These are phyloP conservation scores for Daldinia sp. DNA, from an alignment of 2,329 filamentous ascomycete genomes.

Conservation along the genomic window DNA sequence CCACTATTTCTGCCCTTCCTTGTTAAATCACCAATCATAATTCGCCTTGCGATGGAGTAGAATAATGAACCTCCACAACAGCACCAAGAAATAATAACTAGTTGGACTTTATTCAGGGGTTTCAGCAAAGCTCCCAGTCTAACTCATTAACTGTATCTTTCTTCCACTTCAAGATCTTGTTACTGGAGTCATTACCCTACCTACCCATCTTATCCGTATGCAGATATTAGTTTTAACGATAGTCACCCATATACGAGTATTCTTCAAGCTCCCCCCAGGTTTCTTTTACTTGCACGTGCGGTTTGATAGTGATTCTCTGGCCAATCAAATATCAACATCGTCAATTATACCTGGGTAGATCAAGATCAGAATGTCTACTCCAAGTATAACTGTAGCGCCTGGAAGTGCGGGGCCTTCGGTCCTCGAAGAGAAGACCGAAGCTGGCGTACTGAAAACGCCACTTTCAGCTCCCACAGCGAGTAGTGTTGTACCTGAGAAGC, in stretches of 20 bases:
- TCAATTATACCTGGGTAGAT: not conserved
- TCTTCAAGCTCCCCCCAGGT: not conserved
- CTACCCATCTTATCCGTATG: not conserved
- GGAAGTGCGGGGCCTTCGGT: slow-evolving; percentile 26
- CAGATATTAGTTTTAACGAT: not conserved
- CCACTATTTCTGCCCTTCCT: no score
- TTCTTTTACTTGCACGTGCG: not conserved
- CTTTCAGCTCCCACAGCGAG: slow-evolving; percentile 64
- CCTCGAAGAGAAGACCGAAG: slow-evolving; percentile 40
- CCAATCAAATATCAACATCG: not conserved
- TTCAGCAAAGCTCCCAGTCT: no score
- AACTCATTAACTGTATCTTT: no score
- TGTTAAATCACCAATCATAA: no score
- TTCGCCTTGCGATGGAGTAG: no score
- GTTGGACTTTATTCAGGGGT: no score
- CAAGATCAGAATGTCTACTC: slow-evolving; percentile 26
- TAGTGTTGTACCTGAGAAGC: slow-evolving; percentile 63
- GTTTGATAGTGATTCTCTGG: not conserved
- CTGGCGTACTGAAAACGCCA: slow-evolving; percentile 58
- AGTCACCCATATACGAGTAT: not conserved
- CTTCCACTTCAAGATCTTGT: no score
- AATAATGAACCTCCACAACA: no score
- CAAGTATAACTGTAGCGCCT: slow-evolving; percentile 12
- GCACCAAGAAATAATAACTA: no score
- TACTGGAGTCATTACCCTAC: no score